phyloP scores from a whole-genome alignment of 106 monocot genomes.

The Dendrobium huoshanense region DNA sequence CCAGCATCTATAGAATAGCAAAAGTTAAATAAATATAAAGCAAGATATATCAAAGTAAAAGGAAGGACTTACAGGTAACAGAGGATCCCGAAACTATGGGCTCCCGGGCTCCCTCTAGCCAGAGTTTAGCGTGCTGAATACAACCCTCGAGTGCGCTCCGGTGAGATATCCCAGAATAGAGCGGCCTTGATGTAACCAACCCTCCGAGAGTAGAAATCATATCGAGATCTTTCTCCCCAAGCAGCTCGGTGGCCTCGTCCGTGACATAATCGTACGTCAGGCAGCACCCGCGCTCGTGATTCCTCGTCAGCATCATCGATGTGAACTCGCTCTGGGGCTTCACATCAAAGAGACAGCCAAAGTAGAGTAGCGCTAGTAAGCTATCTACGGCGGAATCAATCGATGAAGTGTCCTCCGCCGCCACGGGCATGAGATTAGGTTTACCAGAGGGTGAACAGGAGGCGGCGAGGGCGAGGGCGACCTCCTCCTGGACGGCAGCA shows the following conservation, averaged over 20 bases:
- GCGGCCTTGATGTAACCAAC: slow-evolving; percentile 51
- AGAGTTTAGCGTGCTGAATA: slow-evolving; percentile 55
- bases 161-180: slow-evolving; percentile 50
- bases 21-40: neutral
- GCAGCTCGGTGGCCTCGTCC: slow-evolving; percentile 71
- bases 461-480: slow-evolving; percentile 19
- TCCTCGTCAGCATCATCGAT: slow-evolving; percentile 70
- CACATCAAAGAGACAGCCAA: slow-evolving; percentile 73
- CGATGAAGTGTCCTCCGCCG: neutral
- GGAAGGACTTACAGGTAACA: slow-evolving; percentile 43
- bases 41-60: neutral
- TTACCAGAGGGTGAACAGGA: slow-evolving; percentile 2
- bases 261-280: slow-evolving; percentile 93
- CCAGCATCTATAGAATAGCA: slow-evolving; percentile 45
- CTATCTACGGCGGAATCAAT: slow-evolving; percentile 32
- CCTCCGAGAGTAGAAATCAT: slow-evolving; percentile 48
- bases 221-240: slow-evolving; percentile 72
- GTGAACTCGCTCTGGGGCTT: slow-evolving; percentile 75
- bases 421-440: neutral
- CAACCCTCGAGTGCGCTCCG: slow-evolving; percentile 55
- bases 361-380: slow-evolving; percentile 65
- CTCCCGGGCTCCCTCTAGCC: slow-evolving; percentile 50
- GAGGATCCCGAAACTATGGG: slow-evolving; percentile 34
- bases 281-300: slow-evolving; percentile 80
- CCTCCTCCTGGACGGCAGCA: slow-evolving; percentile 65